Conservation (phyloP, 75 land plant genomes). For the Selaginella moellendorffii region DNA sequence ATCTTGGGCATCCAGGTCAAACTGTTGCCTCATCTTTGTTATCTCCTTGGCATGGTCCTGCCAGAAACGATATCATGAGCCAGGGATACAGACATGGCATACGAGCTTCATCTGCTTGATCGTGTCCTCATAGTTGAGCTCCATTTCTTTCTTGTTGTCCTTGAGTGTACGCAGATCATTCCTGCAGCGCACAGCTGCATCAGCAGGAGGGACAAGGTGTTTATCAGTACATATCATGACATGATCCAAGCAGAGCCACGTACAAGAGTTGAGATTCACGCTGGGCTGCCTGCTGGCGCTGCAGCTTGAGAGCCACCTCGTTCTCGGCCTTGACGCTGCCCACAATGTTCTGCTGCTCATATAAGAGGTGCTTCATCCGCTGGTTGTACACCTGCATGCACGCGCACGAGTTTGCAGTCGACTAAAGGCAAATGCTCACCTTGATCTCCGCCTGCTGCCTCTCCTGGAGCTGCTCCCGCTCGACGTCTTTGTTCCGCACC, state of each 20-base stretch:
- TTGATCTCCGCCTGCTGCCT: conserved; percentile 27
- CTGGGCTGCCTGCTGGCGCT: conserved; percentile 15
- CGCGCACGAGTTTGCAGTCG: too few species aligned
- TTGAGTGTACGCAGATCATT: conserved; percentile 23
- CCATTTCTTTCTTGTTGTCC: conserved; percentile 22
- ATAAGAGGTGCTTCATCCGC: conserved; percentile 30
- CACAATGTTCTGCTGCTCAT: conserved; percentile 26
- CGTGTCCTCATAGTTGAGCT: conserved; percentile 24
- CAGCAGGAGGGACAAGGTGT: neutral
- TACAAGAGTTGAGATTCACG: conserved; percentile 30
- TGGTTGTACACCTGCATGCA: conserved; percentile 26
- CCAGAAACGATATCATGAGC: neutral
- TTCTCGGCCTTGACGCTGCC: conserved; percentile 24
- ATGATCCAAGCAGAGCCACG: conserved; percentile 3
- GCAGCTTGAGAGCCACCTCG: conserved; percentile 24
- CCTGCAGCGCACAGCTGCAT: conserved; percentile 12
- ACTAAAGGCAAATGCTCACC: conserved; percentile 4
- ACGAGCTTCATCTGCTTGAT: conserved; percentile 26
- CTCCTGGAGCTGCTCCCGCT: conserved; percentile 27
- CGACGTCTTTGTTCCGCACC: conserved; percentile 19
- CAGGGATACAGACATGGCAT: neutral
- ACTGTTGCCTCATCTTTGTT: conserved; percentile 32
- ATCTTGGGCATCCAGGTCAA: conserved; percentile 21
- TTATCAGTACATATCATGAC: neutral
- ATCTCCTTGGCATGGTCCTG: conserved; percentile 33